Evolutionary conservation across 345 rosid species (phyloP).

Genomic region (Pistacia integerrima): DNA sequence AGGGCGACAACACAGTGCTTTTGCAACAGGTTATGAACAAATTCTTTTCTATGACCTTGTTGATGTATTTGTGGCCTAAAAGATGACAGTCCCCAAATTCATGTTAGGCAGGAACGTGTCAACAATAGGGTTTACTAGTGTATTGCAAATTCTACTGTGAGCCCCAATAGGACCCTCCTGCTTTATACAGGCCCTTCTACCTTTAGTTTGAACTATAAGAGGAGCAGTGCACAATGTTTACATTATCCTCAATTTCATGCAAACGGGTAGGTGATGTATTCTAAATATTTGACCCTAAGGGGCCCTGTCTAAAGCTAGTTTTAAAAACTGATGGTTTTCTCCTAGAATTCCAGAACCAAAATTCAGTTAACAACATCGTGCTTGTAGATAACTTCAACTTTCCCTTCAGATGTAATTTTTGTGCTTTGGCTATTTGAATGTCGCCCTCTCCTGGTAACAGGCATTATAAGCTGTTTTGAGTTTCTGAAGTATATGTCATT

Average conservation of each 20-base stretch:
- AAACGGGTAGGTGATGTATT: neutral
- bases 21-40: slow-evolving; percentile 68
- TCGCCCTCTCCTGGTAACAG: neutral
- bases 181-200: neutral
- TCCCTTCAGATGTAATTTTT: neutral
- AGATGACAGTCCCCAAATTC: neutral
- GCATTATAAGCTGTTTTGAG: neutral
- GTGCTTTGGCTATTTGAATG: neutral
- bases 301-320: neutral
- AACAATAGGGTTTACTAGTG: neutral
- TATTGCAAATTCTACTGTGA: neutral
- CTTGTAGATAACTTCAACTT: neutral
- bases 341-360: neutral
- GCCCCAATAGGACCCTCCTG: neutral
- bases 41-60: neutral
- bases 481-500: neutral
- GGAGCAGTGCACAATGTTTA: neutral
- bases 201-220: neutral
- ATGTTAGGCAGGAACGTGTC: neutral
- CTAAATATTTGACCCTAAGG: neutral
- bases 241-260: neutral
- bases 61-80: neutral
- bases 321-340: neutral
- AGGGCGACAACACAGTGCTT: slow-evolving; percentile 99
- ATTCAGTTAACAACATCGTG: neutral